Evolutionary conservation across 2,329 filamentous ascomycete genomes (phyloP), one percentile per base, ranked within the genome.

Genomic region (Colletotrichum shisoi): DNA sequence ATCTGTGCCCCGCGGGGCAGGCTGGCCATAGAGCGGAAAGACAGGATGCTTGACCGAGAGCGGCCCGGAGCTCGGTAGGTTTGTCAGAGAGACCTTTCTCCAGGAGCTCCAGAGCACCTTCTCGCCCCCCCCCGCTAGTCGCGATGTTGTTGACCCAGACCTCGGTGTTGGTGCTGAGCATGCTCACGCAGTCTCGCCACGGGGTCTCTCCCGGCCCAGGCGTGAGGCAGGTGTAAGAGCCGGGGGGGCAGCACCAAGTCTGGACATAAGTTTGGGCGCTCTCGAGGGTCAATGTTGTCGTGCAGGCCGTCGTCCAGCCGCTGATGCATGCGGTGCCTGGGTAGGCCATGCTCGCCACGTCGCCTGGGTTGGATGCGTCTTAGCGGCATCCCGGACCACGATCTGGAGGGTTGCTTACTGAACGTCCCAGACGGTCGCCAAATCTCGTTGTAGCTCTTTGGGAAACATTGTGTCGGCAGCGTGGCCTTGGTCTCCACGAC

Each of bases 251-350:
- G 34, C 62, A 60, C 62, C 62, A 64, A 8, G 62, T 60, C 48
- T 64, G 62, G 7, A 45, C 31, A 7, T 40, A 64, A 2, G 37
- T 46, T 21, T 21, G 40, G 17, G 39, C 44, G 49, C 39, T 24
- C 39, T 24, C 31, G 12, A 59, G 46, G 7, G 40, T 46, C 3
- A 59, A 15, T 4, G 46, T 60, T 11, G 46, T 62, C 12, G 19
- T 59, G 54, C 62, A 64, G 15, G 62, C 62, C 1, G 62, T 44
- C 2, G 56, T 60, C 62, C 62, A 64, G n/a, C 31, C 62, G 46
- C 48, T 61, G 21, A 65, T 65, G 13, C 62, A 65, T 9, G 57
- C 62, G 19, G 62, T 65, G n/a, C 62, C 62, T 21, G 62, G 57
- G 42, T 65, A 65, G 21, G 40, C 62, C 11, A 61, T 15, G 17